Conservation (phyloP, 768 basidiomycete genomes). For the Termitomyces sp. region DNA sequence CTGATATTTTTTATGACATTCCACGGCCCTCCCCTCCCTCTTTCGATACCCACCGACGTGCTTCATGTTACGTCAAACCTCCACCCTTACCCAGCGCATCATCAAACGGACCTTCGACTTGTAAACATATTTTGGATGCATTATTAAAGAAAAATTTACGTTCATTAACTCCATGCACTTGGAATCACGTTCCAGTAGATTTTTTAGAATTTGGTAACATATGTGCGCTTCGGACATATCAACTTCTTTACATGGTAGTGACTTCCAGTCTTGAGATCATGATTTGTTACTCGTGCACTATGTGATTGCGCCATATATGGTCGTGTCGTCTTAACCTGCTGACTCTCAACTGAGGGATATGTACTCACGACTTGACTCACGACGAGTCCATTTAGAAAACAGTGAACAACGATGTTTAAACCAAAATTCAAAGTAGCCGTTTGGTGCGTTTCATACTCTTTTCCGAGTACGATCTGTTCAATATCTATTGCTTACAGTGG, state of each 20-base stretch:
- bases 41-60: not conserved
- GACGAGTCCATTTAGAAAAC: not conserved
- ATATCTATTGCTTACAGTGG: slow-evolving; percentile 3
- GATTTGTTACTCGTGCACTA: not conserved
- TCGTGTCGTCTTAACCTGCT: not conserved
- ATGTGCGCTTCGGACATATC: not conserved
- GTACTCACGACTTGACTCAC: not conserved
- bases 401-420: not conserved
- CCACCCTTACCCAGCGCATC: not conserved
- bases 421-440: slow-evolving; percentile 7
- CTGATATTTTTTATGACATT: slow-evolving; percentile 1
- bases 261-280: not conserved
- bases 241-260: not conserved
- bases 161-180: not conserved
- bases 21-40: not conserved
- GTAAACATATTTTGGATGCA: not conserved
- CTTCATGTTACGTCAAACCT: not conserved
- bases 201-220: not conserved
- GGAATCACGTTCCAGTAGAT: not conserved
- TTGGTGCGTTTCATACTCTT: slow-evolving; percentile 3
- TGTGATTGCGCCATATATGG: not conserved
- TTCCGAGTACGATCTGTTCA: not conserved
- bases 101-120: not conserved
- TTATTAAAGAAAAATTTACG: not conserved
- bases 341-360: not conserved